Percentiles rank a stretch among this genome's conserved stretches.
phyloP scores from a whole-genome alignment of 345 rosid genomes.

The Hevea brasiliensis region DNA sequence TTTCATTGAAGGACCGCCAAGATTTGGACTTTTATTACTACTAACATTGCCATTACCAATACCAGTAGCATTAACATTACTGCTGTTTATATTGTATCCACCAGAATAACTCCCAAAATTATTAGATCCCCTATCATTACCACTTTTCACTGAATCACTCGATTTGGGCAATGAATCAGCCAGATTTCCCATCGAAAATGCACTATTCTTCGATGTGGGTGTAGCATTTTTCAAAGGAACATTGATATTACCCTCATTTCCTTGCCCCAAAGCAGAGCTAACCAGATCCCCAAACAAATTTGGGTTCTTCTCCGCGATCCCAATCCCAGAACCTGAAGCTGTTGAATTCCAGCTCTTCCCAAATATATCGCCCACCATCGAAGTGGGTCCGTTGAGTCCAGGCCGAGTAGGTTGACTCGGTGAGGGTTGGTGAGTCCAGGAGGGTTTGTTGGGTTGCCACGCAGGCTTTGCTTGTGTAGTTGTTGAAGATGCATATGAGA shows the following conservation, averaged over 20 bases:
- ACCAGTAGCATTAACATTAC: constrained; percentile 21
- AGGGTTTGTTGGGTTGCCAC: constrained; percentile 73
- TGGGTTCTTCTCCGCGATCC: constrained; percentile 67
- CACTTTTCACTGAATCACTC: constrained; percentile 35
- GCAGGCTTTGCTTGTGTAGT: constrained; percentile 61
- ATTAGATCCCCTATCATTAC: constrained; percentile 50
- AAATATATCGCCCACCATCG: constrained; percentile 87
- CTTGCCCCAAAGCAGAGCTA: constrained; percentile 76
- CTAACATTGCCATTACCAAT: constrained; percentile 22
- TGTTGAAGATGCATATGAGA: constrained; percentile 47
- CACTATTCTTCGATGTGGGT: constrained; percentile 40
- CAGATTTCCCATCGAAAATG: constrained; percentile 80
- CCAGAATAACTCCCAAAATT: constrained; percentile 36
- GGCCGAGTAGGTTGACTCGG: constrained; percentile 43
- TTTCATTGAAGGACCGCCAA: constrained; percentile 69
- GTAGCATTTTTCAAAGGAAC: constrained; percentile 69
- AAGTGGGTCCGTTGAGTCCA: constrained; percentile 51
- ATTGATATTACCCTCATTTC: constrained; percentile 45
- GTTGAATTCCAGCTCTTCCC: constrained; percentile 80
- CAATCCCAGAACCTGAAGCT: constrained; percentile 52
- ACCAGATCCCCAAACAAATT: constrained; percentile 88
- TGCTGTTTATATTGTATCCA: constrained; percentile 40
- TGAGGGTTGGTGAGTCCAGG: constrained; percentile 90
- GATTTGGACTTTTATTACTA: constrained; percentile 41
- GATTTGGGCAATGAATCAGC: constrained; percentile 76